These are phyloP conservation scores for Pyrenopolyporus hunteri DNA, from an alignment of 495 filamentous ascomycete species.

Conservation along the genomic window DNA sequence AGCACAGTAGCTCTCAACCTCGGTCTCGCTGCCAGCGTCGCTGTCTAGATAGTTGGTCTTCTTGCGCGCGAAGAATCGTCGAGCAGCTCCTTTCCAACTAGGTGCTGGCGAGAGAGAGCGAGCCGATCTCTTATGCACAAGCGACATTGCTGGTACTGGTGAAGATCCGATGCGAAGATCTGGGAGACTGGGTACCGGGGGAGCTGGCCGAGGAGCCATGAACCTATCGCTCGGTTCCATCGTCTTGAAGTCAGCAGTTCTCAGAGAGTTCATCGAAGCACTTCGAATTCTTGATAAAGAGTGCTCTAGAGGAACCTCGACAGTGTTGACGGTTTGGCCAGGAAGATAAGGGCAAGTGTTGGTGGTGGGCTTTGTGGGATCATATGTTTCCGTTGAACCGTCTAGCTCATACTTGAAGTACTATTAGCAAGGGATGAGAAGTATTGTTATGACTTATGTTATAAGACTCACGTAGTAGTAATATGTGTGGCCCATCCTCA, in stretches of 20 bases:
- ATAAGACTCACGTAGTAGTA: conserved; percentile 82
- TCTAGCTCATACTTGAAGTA: conserved; percentile 74
- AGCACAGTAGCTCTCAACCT: conserved; percentile 25
- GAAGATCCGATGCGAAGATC: conserved; percentile 62
- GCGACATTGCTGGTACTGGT: conserved; percentile 52
- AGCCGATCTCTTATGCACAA: conserved; percentile 53
- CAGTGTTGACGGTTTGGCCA: conserved; percentile 81
- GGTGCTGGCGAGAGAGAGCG: conserved; percentile 56
- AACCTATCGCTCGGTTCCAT: conserved; percentile 82
- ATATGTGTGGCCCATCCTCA: conserved; percentile 92
- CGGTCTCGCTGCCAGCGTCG: conserved; percentile 32
- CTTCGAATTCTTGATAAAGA: conserved; percentile 55
- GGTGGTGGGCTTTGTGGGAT: conserved; percentile 71
- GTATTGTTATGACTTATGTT: conserved; percentile 12
- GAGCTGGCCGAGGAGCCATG: conserved; percentile 68
- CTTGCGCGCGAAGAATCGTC: conserved; percentile 51
- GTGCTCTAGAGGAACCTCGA: conserved; percentile 77
- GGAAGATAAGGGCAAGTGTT: conserved; percentile 84
- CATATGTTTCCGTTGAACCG: conserved; percentile 73
- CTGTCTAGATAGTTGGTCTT: conserved; percentile 17
- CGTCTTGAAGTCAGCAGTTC: conserved; percentile 64
- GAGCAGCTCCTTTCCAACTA: conserved; percentile 50
- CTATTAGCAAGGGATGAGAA: conserved; percentile 26
- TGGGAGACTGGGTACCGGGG: conserved; percentile 51
- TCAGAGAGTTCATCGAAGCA: conserved; percentile 56